These are phyloP conservation scores for Linnemannia exigua DNA, from an alignment of 192 early-diverging fungal genomes.

Conservation along the genomic window DNA sequence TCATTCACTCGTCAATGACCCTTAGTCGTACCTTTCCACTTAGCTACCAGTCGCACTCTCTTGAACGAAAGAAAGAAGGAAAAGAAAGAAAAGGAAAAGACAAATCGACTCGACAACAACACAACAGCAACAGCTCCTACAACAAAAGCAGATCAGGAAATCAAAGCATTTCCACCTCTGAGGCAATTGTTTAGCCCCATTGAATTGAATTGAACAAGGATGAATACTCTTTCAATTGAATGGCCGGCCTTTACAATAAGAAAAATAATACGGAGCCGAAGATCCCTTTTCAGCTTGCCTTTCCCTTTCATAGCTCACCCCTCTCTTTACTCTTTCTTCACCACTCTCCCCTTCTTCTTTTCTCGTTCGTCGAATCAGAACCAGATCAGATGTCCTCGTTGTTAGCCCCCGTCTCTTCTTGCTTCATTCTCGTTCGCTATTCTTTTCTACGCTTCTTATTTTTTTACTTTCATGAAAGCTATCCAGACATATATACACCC, in stretches of 20 bases:
- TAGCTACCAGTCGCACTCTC: too few species aligned
- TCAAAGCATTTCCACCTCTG: not conserved
- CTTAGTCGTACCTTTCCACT: too few species aligned
- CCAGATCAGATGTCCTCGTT: constrained; percentile 6
- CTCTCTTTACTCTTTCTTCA: not conserved
- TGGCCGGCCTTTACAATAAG: not conserved
- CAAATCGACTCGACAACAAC: too few species aligned
- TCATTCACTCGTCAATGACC: too few species aligned
- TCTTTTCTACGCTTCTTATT: not conserved
- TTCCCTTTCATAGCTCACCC: not conserved
- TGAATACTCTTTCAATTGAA: not conserved
- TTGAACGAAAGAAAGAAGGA: too few species aligned
- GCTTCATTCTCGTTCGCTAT: not conserved
- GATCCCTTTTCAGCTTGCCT: not conserved
- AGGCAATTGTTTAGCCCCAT: not conserved
- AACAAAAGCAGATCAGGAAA: not conserved
- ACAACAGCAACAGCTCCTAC: too few species aligned
- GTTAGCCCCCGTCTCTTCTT: constrained; percentile 2
- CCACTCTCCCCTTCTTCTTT: not conserved
- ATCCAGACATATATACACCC: not conserved
- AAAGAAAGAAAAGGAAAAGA: too few species aligned
- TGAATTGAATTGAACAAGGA: not conserved
- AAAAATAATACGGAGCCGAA: not conserved
- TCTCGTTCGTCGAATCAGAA: constrained; percentile 1
- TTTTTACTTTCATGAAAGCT: not conserved